Evolutionary conservation across 768 basidiomycete genomes (phyloP).

Genomic region (Leccinum boreale): DNA sequence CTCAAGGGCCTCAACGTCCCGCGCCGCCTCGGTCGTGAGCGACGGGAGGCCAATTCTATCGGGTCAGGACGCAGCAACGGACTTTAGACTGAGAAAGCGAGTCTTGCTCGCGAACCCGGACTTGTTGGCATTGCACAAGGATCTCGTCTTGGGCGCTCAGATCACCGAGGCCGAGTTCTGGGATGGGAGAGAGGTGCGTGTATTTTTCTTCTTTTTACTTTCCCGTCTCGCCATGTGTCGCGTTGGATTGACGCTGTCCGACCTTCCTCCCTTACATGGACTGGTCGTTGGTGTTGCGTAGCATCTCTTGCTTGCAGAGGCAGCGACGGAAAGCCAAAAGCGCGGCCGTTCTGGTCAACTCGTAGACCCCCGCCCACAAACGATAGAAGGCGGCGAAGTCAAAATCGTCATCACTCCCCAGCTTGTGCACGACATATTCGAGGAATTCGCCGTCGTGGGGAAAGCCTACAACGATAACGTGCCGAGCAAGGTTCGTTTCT

Average conservation of each 20-base stretch:
- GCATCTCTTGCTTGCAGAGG: conserved; percentile 76
- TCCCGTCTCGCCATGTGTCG: neutral
- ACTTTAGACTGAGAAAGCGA: conserved; percentile 73
- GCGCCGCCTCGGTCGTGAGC: conserved; percentile 62
- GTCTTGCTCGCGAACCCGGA: conserved; percentile 78
- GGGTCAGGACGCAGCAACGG: conserved; percentile 57
- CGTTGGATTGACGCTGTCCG: neutral
- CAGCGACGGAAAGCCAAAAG: conserved; percentile 66
- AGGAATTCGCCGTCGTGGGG: conserved; percentile 94
- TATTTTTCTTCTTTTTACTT: neutral
- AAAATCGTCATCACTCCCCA: conserved; percentile 90
- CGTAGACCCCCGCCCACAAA: conserved; percentile 84
- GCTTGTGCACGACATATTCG: conserved; percentile 93
- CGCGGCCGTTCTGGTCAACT: conserved; percentile 84
- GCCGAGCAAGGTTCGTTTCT: conserved; percentile 60
- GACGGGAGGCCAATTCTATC: conserved; percentile 51
- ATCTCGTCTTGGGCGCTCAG: conserved; percentile 80
- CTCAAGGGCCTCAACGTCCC: conserved; percentile 50
- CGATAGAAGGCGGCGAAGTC: conserved; percentile 79
- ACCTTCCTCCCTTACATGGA: neutral
- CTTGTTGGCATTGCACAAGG: conserved; percentile 76
- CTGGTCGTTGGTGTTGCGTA: conserved; percentile 23
- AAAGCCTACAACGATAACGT: conserved; percentile 93
- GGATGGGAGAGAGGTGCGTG: conserved; percentile 85
- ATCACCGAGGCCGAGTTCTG: conserved; percentile 95